Base-by-base conservation (phyloP, 805 yeast species). In the Yueomyces sinensis region DNA sequence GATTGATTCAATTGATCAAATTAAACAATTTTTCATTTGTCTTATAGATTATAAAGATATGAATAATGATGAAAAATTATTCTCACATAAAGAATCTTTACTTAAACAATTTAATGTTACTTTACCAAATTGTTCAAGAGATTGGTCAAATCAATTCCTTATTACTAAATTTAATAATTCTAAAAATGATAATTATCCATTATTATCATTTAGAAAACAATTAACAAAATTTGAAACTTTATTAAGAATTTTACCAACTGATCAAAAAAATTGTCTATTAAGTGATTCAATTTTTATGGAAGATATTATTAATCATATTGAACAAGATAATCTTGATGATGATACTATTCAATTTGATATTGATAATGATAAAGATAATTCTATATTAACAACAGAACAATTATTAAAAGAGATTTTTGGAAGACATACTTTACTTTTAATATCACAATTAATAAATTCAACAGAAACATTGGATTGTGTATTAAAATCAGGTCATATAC, bases 91-190 rank as follows among this genome's bases (percentile, higher is more conserved):
- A 7, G 11, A 22, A 7, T 11, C 24, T 7, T 22, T 22, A 11
- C 7, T 22, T 11, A 34, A 39, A 7, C 54, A 66, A 48, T 43
- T 63, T 3, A 54, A 48, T 35, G 43, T 64, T 1, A 43, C 41
- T 4, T 45, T 67, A 3, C 56, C 72, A 0, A 65, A 64, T 34
- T 50, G 52, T 11, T 63, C 59, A 36, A 56, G 72, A 41, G 72
- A 66, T 37, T 62, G 61, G 37, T 45, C 58, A 9, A 64, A 62
- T 42, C 68, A 64, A 31, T 32, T 59, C 16, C 56, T 63, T 17
- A 29, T 68, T 5, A 50, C 67, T 1, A 47, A 50, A 4, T 57
- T 63, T 37, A 38, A 56, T 15, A 50, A 45, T 25, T 47, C 41
- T 15, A 53, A 54, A 20, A n/a, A n/a, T n/a, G n/a, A n/a, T n/a